A percentile compares a stretch with the other conserved stretches of the same genome.
Conservation (phyloP, 2,329 filamentous ascomycete genomes). For the Chalaropsis ovoidea region DNA sequence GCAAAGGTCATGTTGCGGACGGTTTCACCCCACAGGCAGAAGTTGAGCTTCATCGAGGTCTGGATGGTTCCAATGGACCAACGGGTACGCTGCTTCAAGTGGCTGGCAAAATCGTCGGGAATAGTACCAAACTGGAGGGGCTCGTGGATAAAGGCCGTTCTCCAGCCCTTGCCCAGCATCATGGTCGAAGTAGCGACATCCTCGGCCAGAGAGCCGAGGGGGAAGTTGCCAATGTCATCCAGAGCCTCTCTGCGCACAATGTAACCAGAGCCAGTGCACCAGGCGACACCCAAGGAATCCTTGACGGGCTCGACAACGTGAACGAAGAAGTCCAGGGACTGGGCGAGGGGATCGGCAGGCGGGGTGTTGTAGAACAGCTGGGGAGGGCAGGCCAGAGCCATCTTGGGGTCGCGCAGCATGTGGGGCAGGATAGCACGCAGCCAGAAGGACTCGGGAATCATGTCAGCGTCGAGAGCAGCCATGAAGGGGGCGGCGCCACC, state of each 20-base stretch:
- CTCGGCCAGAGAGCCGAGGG: slow-evolving; percentile 49
- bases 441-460: slow-evolving; percentile 55
- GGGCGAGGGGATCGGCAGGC: slow-evolving; percentile 46
- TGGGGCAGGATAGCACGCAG: slow-evolving; percentile 51
- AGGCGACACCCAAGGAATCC: slow-evolving; percentile 46
- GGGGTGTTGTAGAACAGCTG: slow-evolving; percentile 56
- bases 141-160: slow-evolving; percentile 50
- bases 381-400: slow-evolving; percentile 50
- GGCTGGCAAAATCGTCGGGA: slow-evolving; percentile 45
- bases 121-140: slow-evolving; percentile 51
- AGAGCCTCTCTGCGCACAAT: slow-evolving; percentile 49
- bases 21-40: slow-evolving; percentile 46
- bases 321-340: slow-evolving; percentile 50
- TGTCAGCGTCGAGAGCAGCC: slow-evolving; percentile 56
- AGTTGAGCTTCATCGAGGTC: slow-evolving; percentile 50
- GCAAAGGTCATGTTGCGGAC: slow-evolving; percentile 45
- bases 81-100: slow-evolving; percentile 48
- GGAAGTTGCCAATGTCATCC: slow-evolving; percentile 52
- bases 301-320: slow-evolving; percentile 44
- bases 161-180: slow-evolving; percentile 52
- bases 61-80: slow-evolving; percentile 50
- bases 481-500: slow-evolving; percentile 49
- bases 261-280: slow-evolving; percentile 56
- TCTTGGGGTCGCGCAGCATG: slow-evolving; percentile 45
- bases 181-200: slow-evolving; percentile 50